These are phyloP conservation scores for Thelephora terrestris DNA, from an alignment of 1,284 basidiomycete species.

Conservation along the genomic window DNA sequence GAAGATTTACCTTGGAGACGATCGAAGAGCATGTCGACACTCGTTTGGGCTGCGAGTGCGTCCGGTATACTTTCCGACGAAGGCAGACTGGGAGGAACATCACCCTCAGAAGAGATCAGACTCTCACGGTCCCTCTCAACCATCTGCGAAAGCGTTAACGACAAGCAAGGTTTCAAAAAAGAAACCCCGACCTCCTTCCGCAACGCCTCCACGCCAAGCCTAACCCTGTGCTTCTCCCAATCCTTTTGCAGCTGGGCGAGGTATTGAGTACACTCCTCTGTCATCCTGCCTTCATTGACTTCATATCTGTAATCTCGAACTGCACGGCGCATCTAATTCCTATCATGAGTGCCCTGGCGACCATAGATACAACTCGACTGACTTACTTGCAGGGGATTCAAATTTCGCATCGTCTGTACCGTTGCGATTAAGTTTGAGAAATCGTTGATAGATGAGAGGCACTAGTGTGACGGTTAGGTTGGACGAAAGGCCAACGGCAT, in stretches of 20 bases:
- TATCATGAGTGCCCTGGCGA: not conserved
- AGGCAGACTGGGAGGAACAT: not conserved
- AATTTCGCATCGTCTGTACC: constrained; percentile 75
- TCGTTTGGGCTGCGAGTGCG: constrained; percentile 34
- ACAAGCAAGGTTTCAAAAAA: constrained; percentile 7
- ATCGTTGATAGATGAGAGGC: constrained; percentile 76
- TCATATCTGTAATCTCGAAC: constrained; percentile 94
- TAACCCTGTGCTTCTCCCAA: constrained; percentile 86
- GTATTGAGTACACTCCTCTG: constrained; percentile 91
- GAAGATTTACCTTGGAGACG: constrained; percentile 46
- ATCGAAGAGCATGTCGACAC: constrained; percentile 75
- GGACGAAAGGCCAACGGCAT: constrained; percentile 6
- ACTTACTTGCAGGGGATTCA: constrained; percentile 84
- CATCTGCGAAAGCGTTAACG: constrained; percentile 42
- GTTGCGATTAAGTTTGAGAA: constrained; percentile 85
- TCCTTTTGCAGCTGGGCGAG: constrained; percentile 90
- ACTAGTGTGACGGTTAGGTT: constrained; percentile 34
- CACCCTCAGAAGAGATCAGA: constrained; percentile 4
- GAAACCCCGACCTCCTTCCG: constrained; percentile 54
- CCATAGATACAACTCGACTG: not conserved
- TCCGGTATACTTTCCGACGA: constrained; percentile 10
- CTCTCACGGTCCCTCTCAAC: constrained; percentile 51
- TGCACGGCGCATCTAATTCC: constrained; percentile 73
- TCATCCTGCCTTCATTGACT: constrained; percentile 86
- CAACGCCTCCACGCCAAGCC: constrained; percentile 69